These are phyloP conservation scores for Dispira parvispora DNA, from an alignment of 192 early-diverging fungal genomes.

Conservation along the genomic window DNA sequence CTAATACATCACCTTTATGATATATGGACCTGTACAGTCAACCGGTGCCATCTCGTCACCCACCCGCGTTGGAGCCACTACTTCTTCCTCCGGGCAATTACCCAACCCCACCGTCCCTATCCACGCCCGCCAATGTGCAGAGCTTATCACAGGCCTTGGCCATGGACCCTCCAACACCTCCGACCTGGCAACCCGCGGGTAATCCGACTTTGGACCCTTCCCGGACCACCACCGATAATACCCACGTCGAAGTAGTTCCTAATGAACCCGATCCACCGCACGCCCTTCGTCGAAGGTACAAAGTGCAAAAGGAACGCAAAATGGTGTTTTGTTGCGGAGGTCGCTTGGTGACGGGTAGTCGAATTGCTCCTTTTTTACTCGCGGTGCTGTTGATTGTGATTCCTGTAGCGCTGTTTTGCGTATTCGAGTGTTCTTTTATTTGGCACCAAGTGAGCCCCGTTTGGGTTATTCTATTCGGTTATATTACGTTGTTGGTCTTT, in stretches of 20 bases:
- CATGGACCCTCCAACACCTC: constrained; percentile 3
- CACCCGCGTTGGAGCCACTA: too few species aligned
- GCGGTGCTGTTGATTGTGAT: constrained; percentile 34
- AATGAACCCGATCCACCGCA: background rate
- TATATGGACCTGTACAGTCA: too few species aligned
- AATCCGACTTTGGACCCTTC: background rate
- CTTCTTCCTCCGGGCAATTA: too few species aligned
- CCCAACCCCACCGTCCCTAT: too few species aligned
- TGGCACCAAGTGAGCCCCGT: constrained; percentile 41
- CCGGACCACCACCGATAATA: background rate
- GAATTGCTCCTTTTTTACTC: constrained; percentile 40
- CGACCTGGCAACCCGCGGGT: background rate
- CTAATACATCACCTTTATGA: too few species aligned
- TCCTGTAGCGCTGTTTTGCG: constrained; percentile 40
- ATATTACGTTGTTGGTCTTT: constrained; percentile 38
- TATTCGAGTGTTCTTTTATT: constrained; percentile 47
- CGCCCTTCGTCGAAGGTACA: background rate
- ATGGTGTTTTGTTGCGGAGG: constrained; percentile 27
- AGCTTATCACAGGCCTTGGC: constrained; percentile 1
- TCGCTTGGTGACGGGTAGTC: constrained; percentile 44
- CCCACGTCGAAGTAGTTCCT: background rate
- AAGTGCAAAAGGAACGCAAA: background rate
- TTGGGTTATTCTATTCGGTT: constrained; percentile 46
- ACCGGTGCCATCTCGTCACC: too few species aligned
- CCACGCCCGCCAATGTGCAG: too few species aligned